Evolutionary conservation across 306 rosid genomes (phyloP).

Genomic region (Chamaecrista fasciculata): DNA sequence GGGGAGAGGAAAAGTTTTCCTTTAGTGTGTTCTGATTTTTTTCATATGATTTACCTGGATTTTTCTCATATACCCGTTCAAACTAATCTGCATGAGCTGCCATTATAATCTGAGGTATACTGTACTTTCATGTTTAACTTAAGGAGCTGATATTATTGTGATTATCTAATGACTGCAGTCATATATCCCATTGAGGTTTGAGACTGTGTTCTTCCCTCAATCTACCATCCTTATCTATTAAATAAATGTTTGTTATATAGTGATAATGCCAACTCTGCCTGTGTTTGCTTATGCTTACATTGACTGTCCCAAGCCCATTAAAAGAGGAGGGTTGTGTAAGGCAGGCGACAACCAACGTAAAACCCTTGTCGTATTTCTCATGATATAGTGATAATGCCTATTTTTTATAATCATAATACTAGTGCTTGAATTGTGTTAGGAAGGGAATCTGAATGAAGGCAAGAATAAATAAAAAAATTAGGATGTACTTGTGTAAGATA

Average conservation of each 20-base stretch:
- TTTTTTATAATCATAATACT: not conserved
- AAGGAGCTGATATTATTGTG: not conserved
- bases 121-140: not conserved
- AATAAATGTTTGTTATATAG: not conserved
- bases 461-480: not conserved
- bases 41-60: not conserved
- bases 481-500: not conserved
- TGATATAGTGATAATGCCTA: too few relatives aligned
- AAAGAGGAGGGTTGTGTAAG: too few relatives aligned
- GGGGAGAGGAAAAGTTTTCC: not conserved
- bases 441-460: not conserved
- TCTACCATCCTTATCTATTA: not conserved
- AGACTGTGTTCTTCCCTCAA: constrained; percentile 4
- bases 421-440: constrained; percentile 8
- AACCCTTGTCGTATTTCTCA: too few relatives aligned
- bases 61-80: not conserved
- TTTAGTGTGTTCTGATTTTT: constrained; percentile 14
- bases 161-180: constrained; percentile 14
- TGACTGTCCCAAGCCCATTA: too few relatives aligned
- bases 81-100: not conserved
- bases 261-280: not conserved
- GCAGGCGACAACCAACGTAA: too few relatives aligned
- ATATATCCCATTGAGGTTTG: not conserved
- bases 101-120: not conserved
- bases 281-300: too few relatives aligned